Conservation (phyloP, 441 rosid genomes). For the Gossypium schwendimanii region DNA sequence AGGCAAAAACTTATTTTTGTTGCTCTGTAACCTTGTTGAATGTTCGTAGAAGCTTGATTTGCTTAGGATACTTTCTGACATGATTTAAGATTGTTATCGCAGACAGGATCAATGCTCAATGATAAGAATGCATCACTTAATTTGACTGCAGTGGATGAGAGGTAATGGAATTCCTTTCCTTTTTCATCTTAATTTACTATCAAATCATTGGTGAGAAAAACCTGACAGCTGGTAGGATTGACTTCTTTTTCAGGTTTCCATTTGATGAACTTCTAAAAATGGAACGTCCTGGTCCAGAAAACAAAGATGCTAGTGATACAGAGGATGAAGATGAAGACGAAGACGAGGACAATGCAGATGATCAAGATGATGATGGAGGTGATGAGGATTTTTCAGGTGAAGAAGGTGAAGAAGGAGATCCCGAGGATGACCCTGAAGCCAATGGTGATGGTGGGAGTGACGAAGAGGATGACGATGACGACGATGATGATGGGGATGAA, state of each 20-base stretch:
- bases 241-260: conserved; percentile 29
- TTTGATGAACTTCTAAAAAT: conserved; percentile 24
- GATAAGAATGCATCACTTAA: conserved; percentile 19
- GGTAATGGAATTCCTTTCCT: conserved; percentile 21
- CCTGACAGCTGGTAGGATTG: not conserved
- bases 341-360: conserved; percentile 24
- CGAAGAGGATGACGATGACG: conserved; percentile 44
- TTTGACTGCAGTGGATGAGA: conserved; percentile 30
- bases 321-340: conserved; percentile 37
- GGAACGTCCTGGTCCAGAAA: conserved; percentile 37
- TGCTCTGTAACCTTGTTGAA: not conserved
- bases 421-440: conserved; percentile 56
- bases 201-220: not conserved
- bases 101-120: conserved; percentile 31
- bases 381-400: conserved; percentile 55
- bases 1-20: not conserved
- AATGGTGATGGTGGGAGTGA: conserved; percentile 56
- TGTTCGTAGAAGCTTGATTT: not conserved
- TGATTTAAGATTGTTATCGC: conserved; percentile 11
- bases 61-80: not conserved
- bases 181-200: not conserved
- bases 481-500: conserved; percentile 30
- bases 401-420: conserved; percentile 60
- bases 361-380: conserved; percentile 41
- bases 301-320: conserved; percentile 39